Conservation (phyloP, 495 filamentous ascomycete species). For the Thermochaetoides thermophila region DNA sequence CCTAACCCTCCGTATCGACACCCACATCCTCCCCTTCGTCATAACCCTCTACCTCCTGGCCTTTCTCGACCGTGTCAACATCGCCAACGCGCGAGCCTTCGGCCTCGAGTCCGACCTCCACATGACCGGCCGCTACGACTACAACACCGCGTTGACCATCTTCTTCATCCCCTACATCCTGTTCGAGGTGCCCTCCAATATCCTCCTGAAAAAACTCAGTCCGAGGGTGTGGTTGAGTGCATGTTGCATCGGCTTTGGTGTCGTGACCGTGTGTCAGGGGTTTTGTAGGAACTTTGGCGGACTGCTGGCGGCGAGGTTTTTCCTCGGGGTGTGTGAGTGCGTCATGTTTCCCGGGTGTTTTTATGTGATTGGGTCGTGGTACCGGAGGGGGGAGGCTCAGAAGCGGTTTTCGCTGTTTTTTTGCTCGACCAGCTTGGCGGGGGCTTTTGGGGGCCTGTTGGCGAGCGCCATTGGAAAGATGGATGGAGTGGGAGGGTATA, state of each 20-base stretch:
- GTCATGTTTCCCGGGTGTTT: slow-evolving; percentile 86
- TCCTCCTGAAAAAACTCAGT: slow-evolving; percentile 65
- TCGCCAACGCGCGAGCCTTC: slow-evolving; percentile 49
- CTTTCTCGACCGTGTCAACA: slow-evolving; percentile 72
- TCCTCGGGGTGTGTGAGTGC: slow-evolving; percentile 75
- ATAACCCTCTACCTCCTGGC: slow-evolving; percentile 74
- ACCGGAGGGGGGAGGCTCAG: slow-evolving; percentile 73
- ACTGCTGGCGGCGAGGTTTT: slow-evolving; percentile 69
- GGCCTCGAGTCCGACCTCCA: slow-evolving; percentile 49
- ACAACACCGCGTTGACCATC: slow-evolving; percentile 68
- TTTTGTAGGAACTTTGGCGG: slow-evolving; percentile 65
- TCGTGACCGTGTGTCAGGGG: slow-evolving; percentile 66
- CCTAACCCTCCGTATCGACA: slow-evolving; percentile 64
- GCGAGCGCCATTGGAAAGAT: slow-evolving; percentile 77
- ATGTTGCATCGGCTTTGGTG: slow-evolving; percentile 75
- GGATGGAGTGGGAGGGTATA: slow-evolving; percentile 51
- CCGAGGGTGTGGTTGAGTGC: slow-evolving; percentile 68
- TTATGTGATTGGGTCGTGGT: slow-evolving; percentile 75
- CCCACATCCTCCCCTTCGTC: slow-evolving; percentile 65
- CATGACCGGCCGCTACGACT: slow-evolving; percentile 42
- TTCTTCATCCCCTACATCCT: slow-evolving; percentile 90
- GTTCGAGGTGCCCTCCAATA: slow-evolving; percentile 81
- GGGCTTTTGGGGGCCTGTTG: slow-evolving; percentile 74
- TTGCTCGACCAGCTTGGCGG: slow-evolving; percentile 62
- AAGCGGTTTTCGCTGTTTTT: slow-evolving; percentile 83